phyloP scores from a whole-genome alignment of 2,329 filamentous ascomycete genomes.

The Sporothrix euskadiensis region DNA sequence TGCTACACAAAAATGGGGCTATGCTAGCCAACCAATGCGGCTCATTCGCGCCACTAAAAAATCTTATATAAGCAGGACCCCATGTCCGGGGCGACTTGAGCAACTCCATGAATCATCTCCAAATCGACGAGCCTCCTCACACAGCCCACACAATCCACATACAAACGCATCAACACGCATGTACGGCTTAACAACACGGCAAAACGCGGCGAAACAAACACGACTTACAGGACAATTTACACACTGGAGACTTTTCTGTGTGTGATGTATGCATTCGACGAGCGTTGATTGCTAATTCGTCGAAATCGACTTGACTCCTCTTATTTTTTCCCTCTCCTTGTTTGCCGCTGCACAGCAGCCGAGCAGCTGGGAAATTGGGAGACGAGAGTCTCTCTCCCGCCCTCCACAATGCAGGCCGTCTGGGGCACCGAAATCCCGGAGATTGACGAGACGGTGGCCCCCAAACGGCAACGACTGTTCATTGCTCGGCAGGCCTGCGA shows the following conservation, averaged over 20 bases:
- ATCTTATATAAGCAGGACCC: constrained; percentile 9
- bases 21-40: not conserved
- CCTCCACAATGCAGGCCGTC: constrained; percentile 27
- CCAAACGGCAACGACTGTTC: constrained; percentile 33
- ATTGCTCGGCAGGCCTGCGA: constrained; percentile 49
- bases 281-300: constrained; percentile 2
- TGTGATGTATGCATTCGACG: not conserved
- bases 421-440: constrained; percentile 30
- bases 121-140: not conserved
- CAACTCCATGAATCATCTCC: constrained; percentile 10
- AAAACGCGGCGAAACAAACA: not conserved
- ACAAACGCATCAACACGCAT: not conserved
- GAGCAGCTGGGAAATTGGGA: not conserved
- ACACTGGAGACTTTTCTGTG: not conserved
- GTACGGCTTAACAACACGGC: not conserved
- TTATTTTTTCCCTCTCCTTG: not conserved
- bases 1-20: not conserved
- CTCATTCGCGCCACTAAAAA: not conserved
- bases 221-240: not conserved
- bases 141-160: not conserved
- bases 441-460: constrained; percentile 27
- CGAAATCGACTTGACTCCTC: not conserved
- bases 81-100: constrained; percentile 5
- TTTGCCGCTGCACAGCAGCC: not conserved
- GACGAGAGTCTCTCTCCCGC: not conserved